Evolutionary conservation across 257 asterid genomes (phyloP), one percentile per base, ranked within the genome.

Genomic region (Coffea eugenioides): DNA sequence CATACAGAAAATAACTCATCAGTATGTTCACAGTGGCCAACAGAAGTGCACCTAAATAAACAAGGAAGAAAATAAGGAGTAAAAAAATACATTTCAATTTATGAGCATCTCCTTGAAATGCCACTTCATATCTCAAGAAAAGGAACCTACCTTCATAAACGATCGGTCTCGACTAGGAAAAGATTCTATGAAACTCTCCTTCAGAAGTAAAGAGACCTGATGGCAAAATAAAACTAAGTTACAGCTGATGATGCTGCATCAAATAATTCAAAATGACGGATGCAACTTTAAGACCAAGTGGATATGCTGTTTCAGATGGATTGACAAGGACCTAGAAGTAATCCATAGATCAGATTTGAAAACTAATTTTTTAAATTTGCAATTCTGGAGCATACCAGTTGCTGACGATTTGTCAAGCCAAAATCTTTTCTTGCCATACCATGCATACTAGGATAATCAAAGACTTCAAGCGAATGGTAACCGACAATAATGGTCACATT

Each of bases 181-280:
- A 21, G 98, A 94, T 87, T 96, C 99, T 5, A 96, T 91, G 87
- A 96, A 96, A 79, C 99, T 96, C 88, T 96, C 99, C 88, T 92
- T 96, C 81, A 96, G 80, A 80, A 96, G 90, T 91, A 96, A 87
- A 2, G 99, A 96, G 61, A 96, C 99, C 99, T 96, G 85, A 75
- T 70, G 69, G 69, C 65, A 70, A 71, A 45, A 25, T 76, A 54
- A 46, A 45, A 45, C 27, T 10, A 73, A 56, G 59, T 27, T 23
- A 59, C 10, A 54, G 25, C 36, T 31, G n/a, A 46, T 39, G 67
- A 18, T 57, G 69, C 34, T 3, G n/a, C 66, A 36, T 43, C 31
- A 45, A 45, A 62, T n/a, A 39, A 65, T 43, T 23, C 45, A 21
- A 46, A 61, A 48, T 8, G 65, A 43, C 16, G 59, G 59, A 25